A percentile compares a stretch with the other conserved stretches of the same genome.
Evolutionary conservation across 768 basidiomycete species (phyloP).

Genomic region (Russula foetens): DNA sequence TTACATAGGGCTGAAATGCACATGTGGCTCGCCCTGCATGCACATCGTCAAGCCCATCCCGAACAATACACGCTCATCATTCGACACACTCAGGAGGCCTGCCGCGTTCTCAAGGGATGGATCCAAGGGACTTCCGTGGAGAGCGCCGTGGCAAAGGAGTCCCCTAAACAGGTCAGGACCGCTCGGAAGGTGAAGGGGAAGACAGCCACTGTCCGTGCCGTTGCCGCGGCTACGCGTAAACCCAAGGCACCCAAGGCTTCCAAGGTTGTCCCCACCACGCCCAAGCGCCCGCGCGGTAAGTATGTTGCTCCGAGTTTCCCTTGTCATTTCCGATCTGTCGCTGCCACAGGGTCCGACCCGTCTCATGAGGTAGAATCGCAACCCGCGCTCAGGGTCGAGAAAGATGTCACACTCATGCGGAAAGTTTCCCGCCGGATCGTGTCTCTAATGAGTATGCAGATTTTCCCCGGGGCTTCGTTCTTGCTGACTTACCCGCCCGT

Average conservation of each 20-base stretch:
- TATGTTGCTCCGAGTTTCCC: background rate
- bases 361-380: background rate
- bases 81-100: constrained; percentile 47
- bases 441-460: constrained; percentile 8
- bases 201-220: constrained; percentile 16
- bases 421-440: constrained; percentile 8
- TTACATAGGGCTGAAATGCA: constrained; percentile 51
- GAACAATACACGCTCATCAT: constrained; percentile 40
- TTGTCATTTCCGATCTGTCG: background rate
- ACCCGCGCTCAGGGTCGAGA: background rate
- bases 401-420: background rate
- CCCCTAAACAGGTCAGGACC: constrained; percentile 6
- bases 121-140: constrained; percentile 20
- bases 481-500: background rate
- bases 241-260: background rate
- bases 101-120: constrained; percentile 36
- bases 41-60: constrained; percentile 45
- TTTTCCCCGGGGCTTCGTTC: background rate
- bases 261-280: constrained; percentile 34
- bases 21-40: constrained; percentile 64
- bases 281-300: constrained; percentile 30
- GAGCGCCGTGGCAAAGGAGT: constrained; percentile 4
- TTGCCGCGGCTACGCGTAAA: constrained; percentile 8
- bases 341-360: background rate
- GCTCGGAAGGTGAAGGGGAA: constrained; percentile 14